A percentile compares a stretch with the other conserved stretches of the same genome.
Evolutionary conservation across 2,329 filamentous ascomycete species (phyloP).

Genomic region (Camptophora hylomeconis): DNA sequence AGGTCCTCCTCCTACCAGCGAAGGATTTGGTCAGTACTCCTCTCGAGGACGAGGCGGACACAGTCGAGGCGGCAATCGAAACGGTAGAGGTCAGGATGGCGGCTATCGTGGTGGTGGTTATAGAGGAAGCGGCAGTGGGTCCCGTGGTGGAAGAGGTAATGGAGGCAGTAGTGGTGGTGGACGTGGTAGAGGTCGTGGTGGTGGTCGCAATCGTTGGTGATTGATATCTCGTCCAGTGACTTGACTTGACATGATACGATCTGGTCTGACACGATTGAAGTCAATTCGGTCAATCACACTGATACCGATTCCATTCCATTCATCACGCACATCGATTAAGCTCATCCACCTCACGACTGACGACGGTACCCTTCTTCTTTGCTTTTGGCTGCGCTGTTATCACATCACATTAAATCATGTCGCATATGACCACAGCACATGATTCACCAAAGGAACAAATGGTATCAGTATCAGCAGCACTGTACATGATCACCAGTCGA

Average conservation of each 20-base stretch:
- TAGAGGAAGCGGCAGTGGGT: conserved; percentile 5
- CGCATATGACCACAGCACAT: no score
- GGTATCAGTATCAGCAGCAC: no score
- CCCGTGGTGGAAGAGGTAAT: conserved; percentile 6
- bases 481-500: no score
- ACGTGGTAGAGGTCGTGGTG: conserved; percentile 7
- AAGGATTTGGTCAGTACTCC: conserved; percentile 7
- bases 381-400: no score
- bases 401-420: no score
- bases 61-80: conserved; percentile 14
- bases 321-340: conserved; percentile 2
- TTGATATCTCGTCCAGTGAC: conserved; percentile 1
- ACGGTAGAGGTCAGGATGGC: conserved; percentile 13
- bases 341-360: no score
- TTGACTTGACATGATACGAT: no score
- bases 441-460: no score
- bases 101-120: conserved; percentile 7
- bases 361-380: no score
- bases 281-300: neutral
- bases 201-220: no score
- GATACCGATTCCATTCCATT: conserved; percentile 1
- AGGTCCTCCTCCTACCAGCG: conserved; percentile 40
- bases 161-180: conserved; percentile 9
- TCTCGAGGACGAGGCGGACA: conserved; percentile 10
- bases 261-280: neutral